phyloP scores from a whole-genome alignment of 1,284 basidiomycete genomes.

The Cryptococcus jaspeensis region DNA sequence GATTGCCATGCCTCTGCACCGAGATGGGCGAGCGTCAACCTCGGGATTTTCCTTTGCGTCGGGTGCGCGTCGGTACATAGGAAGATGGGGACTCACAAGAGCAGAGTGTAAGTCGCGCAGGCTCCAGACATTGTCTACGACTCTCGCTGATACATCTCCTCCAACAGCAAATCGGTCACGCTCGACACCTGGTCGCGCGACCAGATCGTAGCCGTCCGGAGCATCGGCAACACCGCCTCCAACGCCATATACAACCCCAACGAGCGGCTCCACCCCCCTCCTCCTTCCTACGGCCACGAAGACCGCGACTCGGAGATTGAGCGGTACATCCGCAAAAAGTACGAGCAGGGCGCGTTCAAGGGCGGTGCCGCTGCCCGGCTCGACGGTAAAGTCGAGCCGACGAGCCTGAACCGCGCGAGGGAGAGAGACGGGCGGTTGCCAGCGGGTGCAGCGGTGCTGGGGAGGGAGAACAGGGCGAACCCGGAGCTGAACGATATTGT shows the following conservation, averaged over 20 bases:
- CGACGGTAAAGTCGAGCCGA: conserved; percentile 17
- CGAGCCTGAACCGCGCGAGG: conserved; percentile 33
- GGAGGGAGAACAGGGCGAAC: conserved; percentile 24
- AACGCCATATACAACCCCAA: conserved; percentile 49
- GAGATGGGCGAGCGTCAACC: conserved; percentile 49
- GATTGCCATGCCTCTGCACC: conserved; percentile 47
- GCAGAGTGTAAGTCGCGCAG: conserved; percentile 43
- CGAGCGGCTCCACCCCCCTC: conserved; percentile 42
- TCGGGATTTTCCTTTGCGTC: conserved; percentile 48
- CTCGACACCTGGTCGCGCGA: conserved; percentile 51
- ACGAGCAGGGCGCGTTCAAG: conserved; percentile 47
- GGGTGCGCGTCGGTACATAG: conserved; percentile 46
- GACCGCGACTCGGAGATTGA: conserved; percentile 50
- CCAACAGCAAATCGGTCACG: conserved; percentile 45
- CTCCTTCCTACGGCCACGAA: conserved; percentile 31
- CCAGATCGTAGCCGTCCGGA: conserved; percentile 40
- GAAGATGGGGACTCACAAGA: conserved; percentile 50
- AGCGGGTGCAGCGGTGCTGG: conserved; percentile 2
- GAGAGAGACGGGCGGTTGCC: conserved; percentile 24
- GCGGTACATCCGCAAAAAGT: conserved; percentile 48
- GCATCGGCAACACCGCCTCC: conserved; percentile 42
- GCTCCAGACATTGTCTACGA: no score
- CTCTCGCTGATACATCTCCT: neutral
- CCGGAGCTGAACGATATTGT: conserved; percentile 37
- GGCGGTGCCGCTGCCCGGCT: conserved; percentile 10